Evolutionary conservation across 164 flowering plant species (phyloP), one percentile per base, ranked within the genome.

Genomic region (Malania oleifera): DNA sequence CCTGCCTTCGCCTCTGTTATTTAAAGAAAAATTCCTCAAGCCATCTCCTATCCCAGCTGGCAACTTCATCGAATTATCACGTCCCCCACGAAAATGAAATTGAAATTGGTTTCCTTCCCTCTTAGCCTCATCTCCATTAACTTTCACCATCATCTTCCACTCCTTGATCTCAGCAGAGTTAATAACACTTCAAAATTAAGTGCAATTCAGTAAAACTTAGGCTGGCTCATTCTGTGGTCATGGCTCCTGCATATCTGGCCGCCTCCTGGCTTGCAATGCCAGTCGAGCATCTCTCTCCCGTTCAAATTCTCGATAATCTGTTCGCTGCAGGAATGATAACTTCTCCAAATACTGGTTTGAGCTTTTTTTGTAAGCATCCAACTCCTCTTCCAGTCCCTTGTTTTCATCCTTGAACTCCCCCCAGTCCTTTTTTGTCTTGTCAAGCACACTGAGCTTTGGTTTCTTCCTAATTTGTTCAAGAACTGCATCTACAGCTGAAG

Each of bases 381-480:
- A 65, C 76, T 95, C 95, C 2, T 91, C 96, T 60, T 95, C 99
- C 54, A 91, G 18, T 17, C 89, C 86, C 59, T 76, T 82, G 59
- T 82, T 84, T 27, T 90, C 95, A 20, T 79, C 96, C 70, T 95
- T 95, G 68, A 69, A 95, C 63, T 89, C 97, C 12, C 98, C 97
- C 97, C 97, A 95, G 49, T 95, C 99, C 77, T 84, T 86, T 58
- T 85, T 95, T 0, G 97, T 90, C 82, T 95, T 95, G 73, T 91
- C 96, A 9, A 95, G 87, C 25, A 95, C 97, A 65, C 95, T 95
- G 3, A 95, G 89, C 72, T 95, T 95, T 15, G 65, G 93, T 57
- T 83, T 91, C 82, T 95, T 95, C 83, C 79, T 91, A 1, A 95
- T 89, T 63, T 89, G 99, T 63, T 91, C 99, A 23, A 91, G 91